Base-by-base conservation (phyloP, 2,329 filamentous ascomycete species). In the Chaetomiaceae sp. region DNA sequence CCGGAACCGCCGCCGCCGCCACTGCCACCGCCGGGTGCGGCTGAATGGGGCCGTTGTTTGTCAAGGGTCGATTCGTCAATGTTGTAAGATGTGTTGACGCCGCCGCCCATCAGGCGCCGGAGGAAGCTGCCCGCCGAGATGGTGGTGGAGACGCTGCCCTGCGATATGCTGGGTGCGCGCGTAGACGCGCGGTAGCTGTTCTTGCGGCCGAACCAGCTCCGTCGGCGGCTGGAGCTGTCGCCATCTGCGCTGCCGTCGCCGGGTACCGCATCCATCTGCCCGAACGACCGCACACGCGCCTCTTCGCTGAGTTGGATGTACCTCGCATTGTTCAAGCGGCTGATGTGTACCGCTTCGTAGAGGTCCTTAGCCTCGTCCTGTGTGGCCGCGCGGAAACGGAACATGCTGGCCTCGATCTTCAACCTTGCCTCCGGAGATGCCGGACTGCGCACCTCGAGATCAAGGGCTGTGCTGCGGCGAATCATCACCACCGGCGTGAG, bases 371-470 rank as follows among this genome's bases (percentile, higher is more conserved):
- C 94, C 51, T 96, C 91, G 35, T 81, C 76, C 2, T 81, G 75
- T 38, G 78, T 86, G 34, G 83, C 74, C 38, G 88, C 88, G 34
- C 93, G 84, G 76, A 97, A 93, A 73, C 94, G 91, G 68, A 95
- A 87, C 62, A 94, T 93, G 58, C 70, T 74, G 26, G 75, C 75
- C 12, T 82, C 83, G 41, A 83, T 60, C 68, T 69, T 76, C 47
- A 95, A 76, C 57, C 80, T 79, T 5, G 86, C 89, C 52, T 86
- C 74, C 18, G 74, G 65, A 35, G 86, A 85, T 20, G 90, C 85
- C 1, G 88, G 88, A 6, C 91, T 96, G 40, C 89, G 85, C 54
- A 98, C 88, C 55, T 94, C 93, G 44, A 98, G 87, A 63, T 98
- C 93, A 26, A 98, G 79, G 3, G 86, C 87, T 18, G 89, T 98